phyloP scores from a whole-genome alignment of 345 rosid genomes.

The Cardiospermum halicacabum region DNA sequence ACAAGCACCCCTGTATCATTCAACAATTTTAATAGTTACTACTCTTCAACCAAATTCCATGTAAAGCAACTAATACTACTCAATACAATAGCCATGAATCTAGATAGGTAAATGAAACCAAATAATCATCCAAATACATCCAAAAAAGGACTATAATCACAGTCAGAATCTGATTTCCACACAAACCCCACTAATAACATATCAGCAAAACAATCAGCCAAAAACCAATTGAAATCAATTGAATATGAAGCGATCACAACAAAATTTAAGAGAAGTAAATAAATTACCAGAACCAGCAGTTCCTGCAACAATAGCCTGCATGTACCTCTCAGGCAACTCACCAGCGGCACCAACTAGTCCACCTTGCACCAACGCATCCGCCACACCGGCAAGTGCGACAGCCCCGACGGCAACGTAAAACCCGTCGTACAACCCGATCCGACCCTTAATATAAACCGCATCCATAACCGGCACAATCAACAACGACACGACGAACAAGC shows the following conservation, averaged over 20 bases:
- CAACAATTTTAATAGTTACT: conserved; percentile 7
- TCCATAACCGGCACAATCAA: conserved; percentile 78
- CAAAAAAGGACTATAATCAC: too few species aligned
- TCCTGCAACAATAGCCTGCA: conserved; percentile 94
- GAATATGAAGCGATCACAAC: not conserved
- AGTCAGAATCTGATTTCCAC: not conserved
- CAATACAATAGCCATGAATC: too few species aligned
- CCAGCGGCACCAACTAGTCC: conserved; percentile 90
- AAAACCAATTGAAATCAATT: not conserved
- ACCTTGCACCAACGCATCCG: conserved; percentile 87
- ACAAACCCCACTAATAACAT: not conserved
- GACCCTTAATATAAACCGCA: conserved; percentile 63
- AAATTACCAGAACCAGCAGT: conserved; percentile 89
- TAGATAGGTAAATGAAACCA: too few species aligned
- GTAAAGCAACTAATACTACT: not conserved
- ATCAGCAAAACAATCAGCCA: not conserved
- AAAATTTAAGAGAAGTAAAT: not conserved
- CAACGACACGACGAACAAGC: conserved; percentile 50
- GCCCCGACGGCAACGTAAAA: conserved; percentile 60
- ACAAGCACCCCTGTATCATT: conserved; percentile 89
- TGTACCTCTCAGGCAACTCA: conserved; percentile 84
- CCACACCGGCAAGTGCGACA: conserved; percentile 56
- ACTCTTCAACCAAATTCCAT: not conserved
- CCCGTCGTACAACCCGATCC: conserved; percentile 64
- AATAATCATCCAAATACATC: too few species aligned